Conservation (phyloP, 1,284 basidiomycete genomes). For the Polyporus tsugae region DNA sequence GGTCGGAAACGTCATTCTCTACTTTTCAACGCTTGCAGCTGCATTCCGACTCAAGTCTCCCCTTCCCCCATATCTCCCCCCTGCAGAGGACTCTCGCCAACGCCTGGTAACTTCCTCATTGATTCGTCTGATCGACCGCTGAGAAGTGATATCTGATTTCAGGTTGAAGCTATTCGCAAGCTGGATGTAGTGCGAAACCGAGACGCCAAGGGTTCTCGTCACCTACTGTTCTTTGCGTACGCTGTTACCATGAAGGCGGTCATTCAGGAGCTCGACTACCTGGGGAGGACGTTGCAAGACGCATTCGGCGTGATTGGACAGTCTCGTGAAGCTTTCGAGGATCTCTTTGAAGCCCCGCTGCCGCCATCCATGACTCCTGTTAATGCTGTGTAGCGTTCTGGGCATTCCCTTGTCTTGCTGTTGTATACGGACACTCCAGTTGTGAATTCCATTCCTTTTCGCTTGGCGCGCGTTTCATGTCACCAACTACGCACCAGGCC, state of each 20-base stretch:
- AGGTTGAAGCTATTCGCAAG: slow-evolving; percentile 84
- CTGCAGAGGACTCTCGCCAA: slow-evolving; percentile 84
- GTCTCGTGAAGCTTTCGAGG: slow-evolving; percentile 46
- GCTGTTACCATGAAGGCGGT: slow-evolving; percentile 94
- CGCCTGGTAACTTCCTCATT: slow-evolving; percentile 63
- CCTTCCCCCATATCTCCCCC: slow-evolving; percentile 93
- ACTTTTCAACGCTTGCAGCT: slow-evolving; percentile 88
- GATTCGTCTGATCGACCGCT: not conserved
- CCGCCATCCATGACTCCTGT: not conserved
- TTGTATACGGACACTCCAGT: not conserved
- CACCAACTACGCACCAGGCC: too few species aligned
- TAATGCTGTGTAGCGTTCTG: not conserved
- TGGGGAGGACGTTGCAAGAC: slow-evolving; percentile 82
- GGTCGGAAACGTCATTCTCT: slow-evolving; percentile 93
- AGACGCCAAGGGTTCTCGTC: slow-evolving; percentile 78
- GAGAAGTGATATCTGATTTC: not conserved
- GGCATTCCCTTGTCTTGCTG: not conserved
- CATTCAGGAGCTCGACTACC: slow-evolving; percentile 83
- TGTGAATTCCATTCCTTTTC: not conserved
- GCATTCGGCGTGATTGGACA: slow-evolving; percentile 90
- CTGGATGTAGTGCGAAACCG: slow-evolving; percentile 86
- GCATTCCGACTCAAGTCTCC: slow-evolving; percentile 92
- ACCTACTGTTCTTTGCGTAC: slow-evolving; percentile 94
- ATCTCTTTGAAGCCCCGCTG: slow-evolving; percentile 40
- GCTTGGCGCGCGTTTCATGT: too few species aligned